Conservation (phyloP, 208 protist genomes). For the Naegleria fowleri region DNA sequence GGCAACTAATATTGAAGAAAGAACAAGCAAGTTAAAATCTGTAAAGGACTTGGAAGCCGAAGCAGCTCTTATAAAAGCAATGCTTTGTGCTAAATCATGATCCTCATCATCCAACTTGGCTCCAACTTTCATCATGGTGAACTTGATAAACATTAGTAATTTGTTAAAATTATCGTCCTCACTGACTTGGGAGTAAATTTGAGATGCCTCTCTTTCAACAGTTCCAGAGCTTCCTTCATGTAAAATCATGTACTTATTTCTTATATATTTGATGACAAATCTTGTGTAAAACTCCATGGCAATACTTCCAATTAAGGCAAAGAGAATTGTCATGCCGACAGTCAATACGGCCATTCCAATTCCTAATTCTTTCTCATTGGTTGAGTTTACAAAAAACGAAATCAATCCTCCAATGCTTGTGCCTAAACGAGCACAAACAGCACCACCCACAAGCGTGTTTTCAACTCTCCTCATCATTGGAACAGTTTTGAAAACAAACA, state of each 20-base stretch:
- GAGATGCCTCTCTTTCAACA: background rate
- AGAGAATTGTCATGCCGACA: background rate
- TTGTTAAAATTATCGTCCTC: background rate
- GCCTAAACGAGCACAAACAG: background rate
- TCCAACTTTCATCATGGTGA: background rate
- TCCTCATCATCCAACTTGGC: background rate
- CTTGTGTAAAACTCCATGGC: background rate
- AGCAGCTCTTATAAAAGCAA: background rate
- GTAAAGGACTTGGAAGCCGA: background rate
- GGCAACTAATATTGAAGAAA: background rate
- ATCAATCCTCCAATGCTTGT: background rate
- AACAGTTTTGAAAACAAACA: background rate
- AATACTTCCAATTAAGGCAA: background rate
- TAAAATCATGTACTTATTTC: background rate
- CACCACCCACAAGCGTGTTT: background rate
- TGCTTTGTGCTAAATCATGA: background rate
- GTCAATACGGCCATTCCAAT: background rate
- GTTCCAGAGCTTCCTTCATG: background rate
- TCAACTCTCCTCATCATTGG: background rate
- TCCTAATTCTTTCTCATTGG: background rate
- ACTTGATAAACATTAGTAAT: background rate
- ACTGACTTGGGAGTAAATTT: background rate
- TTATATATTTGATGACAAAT: background rate
- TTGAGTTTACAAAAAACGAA: background rate
- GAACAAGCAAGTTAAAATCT: background rate